phyloP scores from a whole-genome alignment of 257 asterid species.

The Forsythia suspensa region DNA sequence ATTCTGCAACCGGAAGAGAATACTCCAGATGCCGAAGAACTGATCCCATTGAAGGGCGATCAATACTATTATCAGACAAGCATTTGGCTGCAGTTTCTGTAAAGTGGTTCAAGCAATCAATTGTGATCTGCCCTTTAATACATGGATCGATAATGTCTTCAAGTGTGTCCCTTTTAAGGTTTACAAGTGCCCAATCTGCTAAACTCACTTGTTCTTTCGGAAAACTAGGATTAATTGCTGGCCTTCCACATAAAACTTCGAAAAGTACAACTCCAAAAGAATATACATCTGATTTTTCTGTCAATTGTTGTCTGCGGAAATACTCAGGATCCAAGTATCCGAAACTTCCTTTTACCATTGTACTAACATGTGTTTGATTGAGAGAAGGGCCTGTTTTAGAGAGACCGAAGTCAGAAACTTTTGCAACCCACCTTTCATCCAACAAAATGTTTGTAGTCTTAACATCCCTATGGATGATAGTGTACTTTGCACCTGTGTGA shows the following conservation, averaged over 20 bases:
- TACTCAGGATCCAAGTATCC: slow-evolving; percentile 86
- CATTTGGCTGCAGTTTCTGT: slow-evolving; percentile 58
- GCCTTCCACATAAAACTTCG: slow-evolving; percentile 66
- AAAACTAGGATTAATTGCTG: slow-evolving; percentile 54
- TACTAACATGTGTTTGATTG: slow-evolving; percentile 66
- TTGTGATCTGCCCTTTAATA: slow-evolving; percentile 36
- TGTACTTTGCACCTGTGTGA: slow-evolving; percentile 78
- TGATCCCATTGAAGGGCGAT: slow-evolving; percentile 76
- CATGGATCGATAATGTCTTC: slow-evolving; percentile 48
- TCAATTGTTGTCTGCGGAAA: slow-evolving; percentile 63
- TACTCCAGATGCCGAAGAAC: slow-evolving; percentile 74
- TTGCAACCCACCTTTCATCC: slow-evolving; percentile 69
- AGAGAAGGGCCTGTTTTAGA: slow-evolving; percentile 56
- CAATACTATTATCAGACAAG: slow-evolving; percentile 52
- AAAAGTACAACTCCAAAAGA: slow-evolving; percentile 76
- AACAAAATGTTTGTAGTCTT: slow-evolving; percentile 70
- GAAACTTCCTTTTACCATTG: slow-evolving; percentile 76
- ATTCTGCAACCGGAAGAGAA: slow-evolving; percentile 43
- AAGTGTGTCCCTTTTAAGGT: slow-evolving; percentile 28
- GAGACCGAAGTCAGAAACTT: slow-evolving; percentile 81
- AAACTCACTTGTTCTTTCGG: slow-evolving; percentile 64
- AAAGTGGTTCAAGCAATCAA: slow-evolving; percentile 52
- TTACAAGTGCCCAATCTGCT: slow-evolving; percentile 62
- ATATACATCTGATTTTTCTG: slow-evolving; percentile 77
- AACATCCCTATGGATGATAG: slow-evolving; percentile 80